Base-by-base conservation (phyloP, 2,329 filamentous ascomycete genomes). In the Curvularia lunata region DNA sequence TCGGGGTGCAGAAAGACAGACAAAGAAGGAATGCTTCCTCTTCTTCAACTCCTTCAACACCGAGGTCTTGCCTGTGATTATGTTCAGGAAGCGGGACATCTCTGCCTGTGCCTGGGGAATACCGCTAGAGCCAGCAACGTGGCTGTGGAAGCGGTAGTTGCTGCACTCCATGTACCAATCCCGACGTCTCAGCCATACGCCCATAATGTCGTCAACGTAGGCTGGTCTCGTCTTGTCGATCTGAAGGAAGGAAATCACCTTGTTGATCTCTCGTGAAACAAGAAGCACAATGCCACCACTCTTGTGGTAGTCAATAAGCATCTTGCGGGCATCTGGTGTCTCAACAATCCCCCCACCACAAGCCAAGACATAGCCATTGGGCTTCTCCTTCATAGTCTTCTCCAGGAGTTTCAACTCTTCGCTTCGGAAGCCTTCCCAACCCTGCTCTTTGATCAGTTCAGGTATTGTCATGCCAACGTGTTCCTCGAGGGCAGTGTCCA, bases 331-430 rank as follows among this genome's bases (percentile, higher is more conserved):
- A 69, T 90, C 89, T 1, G 89, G 85, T 0, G 86, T 91, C 75
- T 99, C 95, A 10, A 99, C 93, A 28, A 99, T 86, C 28, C 95
- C 95, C 42, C 95, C 95, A 52, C 95, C 95, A 65, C 94, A 98
- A 1, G 95, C 95, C 73, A 99, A 92, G 61, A 99, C 85, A 71
- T 96, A 83, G 4, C 90, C 90, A 2, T 83, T 85, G 1, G 90
- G 82, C 67, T 91, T 89, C 54, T 93, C 91, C 52, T 86, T 85
- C 74, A 96, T 86, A 27, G 91, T 85, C 41, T 88, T 86, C 63
- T 86, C 84, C 6, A 99, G 81, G 5, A 97, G 81, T 3, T 85
- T 85, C 8, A 94, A 77, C 75, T 99, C 95, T 21, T 89, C 88
- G 25, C 85, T 83, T 52, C 95, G 86, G 81, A 99, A 99, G 1